phyloP scores from a whole-genome alignment of 2,329 filamentous ascomycete species.

The Knufia fluminis region DNA sequence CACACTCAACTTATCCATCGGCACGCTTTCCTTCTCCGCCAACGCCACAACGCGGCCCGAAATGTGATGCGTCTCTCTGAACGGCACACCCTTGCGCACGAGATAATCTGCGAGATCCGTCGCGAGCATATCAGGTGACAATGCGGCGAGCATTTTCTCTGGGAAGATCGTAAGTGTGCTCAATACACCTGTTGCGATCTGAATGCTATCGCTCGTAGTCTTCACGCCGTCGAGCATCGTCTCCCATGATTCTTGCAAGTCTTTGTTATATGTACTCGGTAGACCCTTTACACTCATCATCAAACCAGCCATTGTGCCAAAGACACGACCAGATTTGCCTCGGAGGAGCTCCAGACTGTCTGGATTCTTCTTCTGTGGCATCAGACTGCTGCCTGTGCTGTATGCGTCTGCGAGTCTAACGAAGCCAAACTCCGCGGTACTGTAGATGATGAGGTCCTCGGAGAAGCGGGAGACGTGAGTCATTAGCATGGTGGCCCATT shows the following conservation, averaged over 20 bases:
- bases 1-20: constrained; percentile 61
- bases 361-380: constrained; percentile 79
- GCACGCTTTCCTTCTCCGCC: constrained; percentile 54
- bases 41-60: constrained; percentile 64
- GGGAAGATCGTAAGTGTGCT: constrained; percentile 61
- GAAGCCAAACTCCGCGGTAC: constrained; percentile 65
- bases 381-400: constrained; percentile 64
- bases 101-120: constrained; percentile 42
- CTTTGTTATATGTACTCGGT: constrained; percentile 81
- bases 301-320: constrained; percentile 72
- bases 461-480: constrained; percentile 70
- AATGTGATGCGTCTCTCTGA: constrained; percentile 73
- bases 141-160: constrained; percentile 66
- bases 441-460: constrained; percentile 81
- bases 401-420: constrained; percentile 70
- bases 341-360: constrained; percentile 66
- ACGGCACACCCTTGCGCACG: constrained; percentile 51
- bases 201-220: constrained; percentile 68
- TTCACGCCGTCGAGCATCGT: constrained; percentile 74
- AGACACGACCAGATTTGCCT: constrained; percentile 67
- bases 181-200: constrained; percentile 73
- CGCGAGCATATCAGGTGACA: constrained; percentile 77
- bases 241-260: constrained; percentile 80
- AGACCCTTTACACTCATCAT: constrained; percentile 69
- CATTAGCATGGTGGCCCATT: constrained; percentile 72